Evolutionary conservation across 2,329 filamentous ascomycete species (phyloP).

Genomic region (Escovopsis sp.): DNA sequence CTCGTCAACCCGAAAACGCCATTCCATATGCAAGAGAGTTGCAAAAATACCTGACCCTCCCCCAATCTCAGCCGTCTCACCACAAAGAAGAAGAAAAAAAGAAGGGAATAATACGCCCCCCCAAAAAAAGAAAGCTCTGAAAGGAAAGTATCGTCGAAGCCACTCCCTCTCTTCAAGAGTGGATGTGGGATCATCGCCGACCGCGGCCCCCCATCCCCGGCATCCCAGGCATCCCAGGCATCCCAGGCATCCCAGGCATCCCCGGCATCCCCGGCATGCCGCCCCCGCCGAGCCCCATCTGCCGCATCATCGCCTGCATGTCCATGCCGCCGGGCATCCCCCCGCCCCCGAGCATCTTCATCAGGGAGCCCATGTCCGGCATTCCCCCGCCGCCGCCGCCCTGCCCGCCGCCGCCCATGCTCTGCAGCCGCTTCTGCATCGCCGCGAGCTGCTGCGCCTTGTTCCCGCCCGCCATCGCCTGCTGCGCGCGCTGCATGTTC

Average conservation of each 20-base stretch:
- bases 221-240: conserved; percentile 18
- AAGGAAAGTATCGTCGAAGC: not conserved
- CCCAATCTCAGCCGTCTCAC: no score
- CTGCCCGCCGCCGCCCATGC: conserved; percentile 66
- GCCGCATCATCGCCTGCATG: conserved; percentile 68
- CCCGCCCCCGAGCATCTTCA: conserved; percentile 71
- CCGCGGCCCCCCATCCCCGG: conserved; percentile 17
- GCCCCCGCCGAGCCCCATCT: conserved; percentile 45
- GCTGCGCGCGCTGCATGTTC: conserved; percentile 89
- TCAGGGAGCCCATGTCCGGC: conserved; percentile 73
- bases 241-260: conserved; percentile 19
- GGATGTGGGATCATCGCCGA: conserved; percentile 11
- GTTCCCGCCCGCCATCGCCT: conserved; percentile 79
- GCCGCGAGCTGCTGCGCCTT: conserved; percentile 88
- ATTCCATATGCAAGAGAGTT: no score
- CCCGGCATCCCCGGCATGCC: conserved; percentile 14
- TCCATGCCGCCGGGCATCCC: conserved; percentile 60
- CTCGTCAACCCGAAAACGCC: no score
- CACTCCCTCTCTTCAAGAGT: no score
- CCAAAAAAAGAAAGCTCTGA: not conserved
- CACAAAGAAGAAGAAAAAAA: no score
- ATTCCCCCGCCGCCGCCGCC: conserved; percentile 44
- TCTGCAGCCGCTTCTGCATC: conserved; percentile 90
- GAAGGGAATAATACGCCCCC: not conserved
- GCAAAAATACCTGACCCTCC: no score